Conservation (phyloP, 1,284 basidiomycete genomes). For the Tilletia setariae region DNA sequence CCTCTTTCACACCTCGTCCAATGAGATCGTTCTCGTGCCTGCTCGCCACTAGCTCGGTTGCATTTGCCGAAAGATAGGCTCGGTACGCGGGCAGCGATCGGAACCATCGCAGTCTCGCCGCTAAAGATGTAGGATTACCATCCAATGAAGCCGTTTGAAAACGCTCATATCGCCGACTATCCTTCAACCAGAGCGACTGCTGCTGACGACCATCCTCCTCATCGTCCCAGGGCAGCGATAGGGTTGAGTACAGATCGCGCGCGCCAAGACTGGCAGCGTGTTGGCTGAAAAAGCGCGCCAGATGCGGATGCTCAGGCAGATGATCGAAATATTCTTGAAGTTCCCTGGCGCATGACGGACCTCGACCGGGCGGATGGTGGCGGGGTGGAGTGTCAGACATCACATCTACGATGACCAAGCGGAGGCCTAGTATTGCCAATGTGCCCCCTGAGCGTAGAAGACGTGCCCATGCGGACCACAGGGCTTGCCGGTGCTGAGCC, state of each 20-base stretch:
- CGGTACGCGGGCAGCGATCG: neutral
- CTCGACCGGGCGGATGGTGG: neutral
- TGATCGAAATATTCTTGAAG: neutral
- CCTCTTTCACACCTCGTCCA: too few species aligned
- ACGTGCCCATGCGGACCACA: neutral
- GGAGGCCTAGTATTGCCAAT: neutral
- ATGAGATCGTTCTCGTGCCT: neutral
- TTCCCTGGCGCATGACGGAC: neutral
- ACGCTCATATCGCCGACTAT: neutral
- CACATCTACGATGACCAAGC: neutral
- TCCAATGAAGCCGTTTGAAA: neutral
- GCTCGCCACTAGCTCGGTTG: neutral
- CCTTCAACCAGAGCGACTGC: neutral
- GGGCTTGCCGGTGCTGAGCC: neutral
- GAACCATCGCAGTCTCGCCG: neutral
- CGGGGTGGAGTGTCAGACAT: neutral
- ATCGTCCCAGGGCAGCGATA: neutral
- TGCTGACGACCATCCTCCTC: neutral
- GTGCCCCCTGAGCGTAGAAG: neutral
- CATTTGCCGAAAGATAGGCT: neutral
- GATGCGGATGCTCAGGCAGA: neutral
- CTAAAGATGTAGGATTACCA: neutral
- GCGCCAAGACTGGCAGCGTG: neutral
- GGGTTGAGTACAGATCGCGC: neutral
- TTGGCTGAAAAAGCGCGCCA: neutral